Conservation (phyloP, 768 basidiomycete genomes). For the Trametes cingulata region DNA sequence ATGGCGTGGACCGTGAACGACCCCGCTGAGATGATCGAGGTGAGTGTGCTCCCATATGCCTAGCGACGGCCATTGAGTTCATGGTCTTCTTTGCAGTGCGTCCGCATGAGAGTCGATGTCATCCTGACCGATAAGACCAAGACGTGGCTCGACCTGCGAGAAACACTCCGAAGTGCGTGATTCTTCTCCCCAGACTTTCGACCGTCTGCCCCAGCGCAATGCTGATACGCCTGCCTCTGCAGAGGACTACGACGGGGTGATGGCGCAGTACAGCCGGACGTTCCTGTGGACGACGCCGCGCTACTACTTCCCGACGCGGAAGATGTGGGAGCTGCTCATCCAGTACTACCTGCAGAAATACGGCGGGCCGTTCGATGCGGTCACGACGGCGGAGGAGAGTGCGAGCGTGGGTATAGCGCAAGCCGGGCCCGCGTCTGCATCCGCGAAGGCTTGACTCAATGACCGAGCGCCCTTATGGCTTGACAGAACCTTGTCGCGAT, state of each 20-base stretch:
- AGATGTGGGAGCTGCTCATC: conserved; percentile 4
- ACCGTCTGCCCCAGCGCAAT: not conserved
- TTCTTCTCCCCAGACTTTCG: not conserved
- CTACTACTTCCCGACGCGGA: conserved; percentile 52
- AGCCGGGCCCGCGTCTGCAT: not conserved
- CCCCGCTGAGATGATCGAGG: conserved; percentile 86
- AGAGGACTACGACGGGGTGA: conserved; percentile 66
- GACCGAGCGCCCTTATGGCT: not conserved
- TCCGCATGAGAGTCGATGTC: conserved; percentile 75
- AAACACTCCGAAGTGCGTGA: conserved; percentile 57
- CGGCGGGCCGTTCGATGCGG: conserved; percentile 14
- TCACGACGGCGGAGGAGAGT: not conserved
- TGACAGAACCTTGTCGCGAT: not conserved
- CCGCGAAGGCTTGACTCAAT: conserved; percentile 7
- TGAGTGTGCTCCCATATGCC: conserved; percentile 31
- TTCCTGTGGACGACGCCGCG: conserved; percentile 69
- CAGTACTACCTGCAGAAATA: conserved; percentile 1
- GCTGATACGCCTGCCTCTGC: conserved; percentile 9
- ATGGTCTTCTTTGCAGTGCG: conserved; percentile 41
- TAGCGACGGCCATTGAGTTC: not conserved
- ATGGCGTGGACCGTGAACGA: conserved; percentile 97
- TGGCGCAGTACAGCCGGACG: conserved; percentile 56
- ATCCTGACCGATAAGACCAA: conserved; percentile 78
- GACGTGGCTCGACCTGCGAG: conserved; percentile 65
- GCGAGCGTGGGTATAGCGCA: not conserved